A percentile compares a stretch with the other conserved stretches of the same genome.
Evolutionary conservation across 1,139 yeast genomes (phyloP).

Genomic region (Scheffersomyces stambukii): DNA sequence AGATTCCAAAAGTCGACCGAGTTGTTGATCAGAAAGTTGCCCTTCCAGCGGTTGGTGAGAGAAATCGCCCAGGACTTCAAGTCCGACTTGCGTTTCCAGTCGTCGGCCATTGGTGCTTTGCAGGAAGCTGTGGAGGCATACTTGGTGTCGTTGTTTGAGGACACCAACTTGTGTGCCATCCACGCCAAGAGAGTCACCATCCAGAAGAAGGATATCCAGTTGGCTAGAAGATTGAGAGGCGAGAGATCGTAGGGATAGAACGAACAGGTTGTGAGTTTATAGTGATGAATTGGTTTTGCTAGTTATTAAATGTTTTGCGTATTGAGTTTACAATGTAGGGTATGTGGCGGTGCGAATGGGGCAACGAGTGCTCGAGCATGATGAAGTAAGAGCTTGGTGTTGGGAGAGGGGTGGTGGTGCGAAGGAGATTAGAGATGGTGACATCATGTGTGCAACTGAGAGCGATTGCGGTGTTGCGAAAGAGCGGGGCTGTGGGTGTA

Average conservation of each 20-base stretch:
- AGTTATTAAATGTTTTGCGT: no score
- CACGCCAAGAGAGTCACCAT: conserved; percentile 54
- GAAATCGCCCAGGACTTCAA: conserved; percentile 49
- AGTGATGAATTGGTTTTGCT: no score
- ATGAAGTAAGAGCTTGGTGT: no score
- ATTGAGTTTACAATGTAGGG: no score
- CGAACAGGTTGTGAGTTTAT: no score
- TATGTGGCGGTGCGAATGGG: no score
- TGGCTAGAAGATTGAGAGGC: conserved; percentile 53
- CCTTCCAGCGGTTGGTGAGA: conserved; percentile 48
- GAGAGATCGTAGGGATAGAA: conserved; percentile 48
- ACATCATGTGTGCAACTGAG: no score
- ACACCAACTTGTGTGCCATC: conserved; percentile 51
- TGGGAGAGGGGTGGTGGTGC: no score
- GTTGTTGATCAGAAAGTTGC: conserved; percentile 49
- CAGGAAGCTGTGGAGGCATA: conserved; percentile 54
- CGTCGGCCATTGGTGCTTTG: conserved; percentile 50
- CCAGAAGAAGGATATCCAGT: conserved; percentile 51
- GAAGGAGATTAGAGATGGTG: no score
- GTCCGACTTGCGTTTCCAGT: conserved; percentile 49
- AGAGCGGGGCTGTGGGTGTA: no score
- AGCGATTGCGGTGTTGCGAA: no score
- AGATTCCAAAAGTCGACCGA: conserved; percentile 52
- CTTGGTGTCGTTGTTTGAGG: conserved; percentile 49
- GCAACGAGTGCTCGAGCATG: no score